Evolutionary conservation across 192 early-diverging fungal genomes (phyloP).

Genomic region (Dissophora ornata): DNA sequence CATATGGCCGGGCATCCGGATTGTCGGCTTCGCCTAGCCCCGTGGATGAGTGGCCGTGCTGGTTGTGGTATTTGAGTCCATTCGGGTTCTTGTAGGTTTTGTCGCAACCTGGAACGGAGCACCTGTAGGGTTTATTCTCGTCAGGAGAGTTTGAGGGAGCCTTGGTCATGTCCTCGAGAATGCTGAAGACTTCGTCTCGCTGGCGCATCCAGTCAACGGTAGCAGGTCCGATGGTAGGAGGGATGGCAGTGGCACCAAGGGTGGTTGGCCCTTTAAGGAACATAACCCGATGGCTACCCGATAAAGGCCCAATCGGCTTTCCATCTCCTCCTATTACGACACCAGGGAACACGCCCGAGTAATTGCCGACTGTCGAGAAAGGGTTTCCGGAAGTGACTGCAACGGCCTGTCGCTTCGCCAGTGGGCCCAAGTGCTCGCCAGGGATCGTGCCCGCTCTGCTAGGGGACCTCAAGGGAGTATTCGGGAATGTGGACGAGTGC

Average conservation of each 20-base stretch:
- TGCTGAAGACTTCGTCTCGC: slow-evolving; percentile 31
- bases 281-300: slow-evolving; percentile 7
- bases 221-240: neutral
- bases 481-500: slow-evolving; percentile 18
- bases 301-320: slow-evolving; percentile 11
- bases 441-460: too few relatives aligned
- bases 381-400: slow-evolving; percentile 9
- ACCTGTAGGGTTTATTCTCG: slow-evolving; percentile 88
- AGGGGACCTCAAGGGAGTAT: slow-evolving; percentile 6
- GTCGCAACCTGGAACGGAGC: slow-evolving; percentile 85
- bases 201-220: slow-evolving; percentile 29
- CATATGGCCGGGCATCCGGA: slow-evolving; percentile 71
- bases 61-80: slow-evolving; percentile 97
- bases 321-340: slow-evolving; percentile 1
- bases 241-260: neutral
- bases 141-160: neutral
- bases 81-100: slow-evolving; percentile 99
- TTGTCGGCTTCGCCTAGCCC: slow-evolving; percentile 58
- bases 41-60: slow-evolving; percentile 88
- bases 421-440: too few relatives aligned
- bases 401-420: slow-evolving; percentile 12
- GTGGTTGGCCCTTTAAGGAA: neutral
- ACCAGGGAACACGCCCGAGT: neutral
- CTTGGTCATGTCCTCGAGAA: slow-evolving; percentile 37
- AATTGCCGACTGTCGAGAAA: neutral